Evolutionary conservation across 208 protist species (phyloP).

Genomic region (Trypanosoma grayi): DNA sequence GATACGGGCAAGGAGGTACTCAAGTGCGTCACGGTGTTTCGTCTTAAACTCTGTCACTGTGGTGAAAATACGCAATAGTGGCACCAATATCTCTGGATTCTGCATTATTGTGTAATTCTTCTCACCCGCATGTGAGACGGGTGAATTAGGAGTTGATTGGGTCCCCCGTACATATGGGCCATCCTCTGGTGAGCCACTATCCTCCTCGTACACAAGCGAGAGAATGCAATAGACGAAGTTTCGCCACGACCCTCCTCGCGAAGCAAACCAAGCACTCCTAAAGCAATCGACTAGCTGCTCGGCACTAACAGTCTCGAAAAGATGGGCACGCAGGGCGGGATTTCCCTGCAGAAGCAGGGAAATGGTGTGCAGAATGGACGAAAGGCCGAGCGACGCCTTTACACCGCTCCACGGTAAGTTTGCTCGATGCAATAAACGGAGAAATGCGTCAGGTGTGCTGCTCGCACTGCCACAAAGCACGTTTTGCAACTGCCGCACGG

Average conservation of each 20-base stretch:
- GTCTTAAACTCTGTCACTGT: constrained; percentile 16
- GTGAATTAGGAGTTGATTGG: neutral
- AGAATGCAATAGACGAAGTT: constrained; percentile 30
- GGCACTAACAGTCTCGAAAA: constrained; percentile 29
- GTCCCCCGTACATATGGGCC: neutral
- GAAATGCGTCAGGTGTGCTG: constrained; percentile 30
- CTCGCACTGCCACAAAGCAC: constrained; percentile 23
- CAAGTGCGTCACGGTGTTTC: constrained; percentile 24
- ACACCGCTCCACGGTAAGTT: constrained; percentile 44
- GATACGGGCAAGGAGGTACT: constrained; percentile 23
- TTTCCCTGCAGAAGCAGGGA: constrained; percentile 30
- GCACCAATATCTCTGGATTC: constrained; percentile 44
- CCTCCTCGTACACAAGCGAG: constrained; percentile 34
- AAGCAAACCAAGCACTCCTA: constrained; percentile 34
- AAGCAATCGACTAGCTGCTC: constrained; percentile 32
- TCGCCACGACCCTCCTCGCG: constrained; percentile 24
- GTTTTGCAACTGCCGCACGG: constrained; percentile 42
- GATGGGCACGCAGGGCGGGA: constrained; percentile 13
- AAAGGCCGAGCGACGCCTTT: constrained; percentile 21
- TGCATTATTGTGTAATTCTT: constrained; percentile 33
- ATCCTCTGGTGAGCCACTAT: neutral
- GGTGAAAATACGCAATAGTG: constrained; percentile 30
- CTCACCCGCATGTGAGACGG: neutral
- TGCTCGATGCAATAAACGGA: constrained; percentile 46
- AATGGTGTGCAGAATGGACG: constrained; percentile 31